A percentile compares a stretch with the other conserved stretches of the same genome.
Evolutionary conservation across 208 protist genomes (phyloP).

Genomic region (Herpetomonas muscarum): DNA sequence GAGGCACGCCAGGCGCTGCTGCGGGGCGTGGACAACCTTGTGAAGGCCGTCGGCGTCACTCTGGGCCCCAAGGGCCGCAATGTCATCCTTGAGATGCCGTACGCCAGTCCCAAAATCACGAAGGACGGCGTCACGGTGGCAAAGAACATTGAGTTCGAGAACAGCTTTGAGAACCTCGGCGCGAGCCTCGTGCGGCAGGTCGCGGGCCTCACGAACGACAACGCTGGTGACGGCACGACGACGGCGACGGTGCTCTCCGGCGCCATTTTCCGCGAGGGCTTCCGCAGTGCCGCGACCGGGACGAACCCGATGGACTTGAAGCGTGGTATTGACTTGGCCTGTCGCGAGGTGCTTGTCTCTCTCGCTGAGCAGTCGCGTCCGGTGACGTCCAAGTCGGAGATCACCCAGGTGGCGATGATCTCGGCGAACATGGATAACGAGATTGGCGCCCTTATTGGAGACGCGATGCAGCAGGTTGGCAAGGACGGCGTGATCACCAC

Average conservation of each 20-base stretch:
- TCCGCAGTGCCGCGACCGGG: slow-evolving; percentile 97
- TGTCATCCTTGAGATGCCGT: slow-evolving; percentile 98
- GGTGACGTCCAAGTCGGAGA: slow-evolving; percentile 97
- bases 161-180: slow-evolving; percentile 98
- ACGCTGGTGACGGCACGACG: slow-evolving; percentile 98
- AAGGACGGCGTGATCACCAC: slow-evolving; percentile 99
- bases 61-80: slow-evolving; percentile 99
- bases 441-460: slow-evolving; percentile 98
- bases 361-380: slow-evolving; percentile 93
- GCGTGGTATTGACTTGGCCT: slow-evolving; percentile 98
- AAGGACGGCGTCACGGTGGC: slow-evolving; percentile 99
- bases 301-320: slow-evolving; percentile 99
- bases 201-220: slow-evolving; percentile 97
- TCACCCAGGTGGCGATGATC: slow-evolving; percentile 99
- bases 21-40: slow-evolving; percentile 95
- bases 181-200: slow-evolving; percentile 96
- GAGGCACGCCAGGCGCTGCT: slow-evolving; percentile 93
- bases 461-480: slow-evolving; percentile 99
- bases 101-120: slow-evolving; percentile 99
- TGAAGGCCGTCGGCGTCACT: slow-evolving; percentile 96
- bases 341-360: slow-evolving; percentile 88
- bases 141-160: slow-evolving; percentile 98
- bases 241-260: slow-evolving; percentile 98
- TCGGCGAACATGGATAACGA: slow-evolving; percentile 99
- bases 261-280: slow-evolving; percentile 98